Conservation (phyloP, 2,329 filamentous ascomycete genomes). For the Aspergillus unguis region DNA sequence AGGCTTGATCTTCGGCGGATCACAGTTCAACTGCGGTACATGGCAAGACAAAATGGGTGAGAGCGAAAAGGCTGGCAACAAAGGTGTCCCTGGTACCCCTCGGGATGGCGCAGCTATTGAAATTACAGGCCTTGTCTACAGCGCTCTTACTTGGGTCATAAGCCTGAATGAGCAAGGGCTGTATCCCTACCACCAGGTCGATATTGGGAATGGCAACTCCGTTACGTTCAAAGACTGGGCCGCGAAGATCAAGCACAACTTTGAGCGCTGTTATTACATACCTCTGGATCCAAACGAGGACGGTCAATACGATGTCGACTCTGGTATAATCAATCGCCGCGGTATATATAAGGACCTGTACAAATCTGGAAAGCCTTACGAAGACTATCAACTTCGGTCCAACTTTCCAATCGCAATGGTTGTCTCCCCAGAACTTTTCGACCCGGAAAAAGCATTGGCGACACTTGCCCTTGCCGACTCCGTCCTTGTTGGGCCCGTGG, state of each 20-base stretch:
- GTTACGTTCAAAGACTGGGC: constrained; percentile 80
- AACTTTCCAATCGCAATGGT: constrained; percentile 97
- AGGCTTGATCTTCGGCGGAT: constrained; percentile 90
- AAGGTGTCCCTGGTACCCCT: constrained; percentile 92
- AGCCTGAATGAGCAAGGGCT: constrained; percentile 64
- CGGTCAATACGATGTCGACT: constrained; percentile 72
- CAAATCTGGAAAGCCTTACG: constrained; percentile 88
- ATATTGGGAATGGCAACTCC: constrained; percentile 56
- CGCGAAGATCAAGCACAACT: constrained; percentile 72
- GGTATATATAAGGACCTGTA: constrained; percentile 99
- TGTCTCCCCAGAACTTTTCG: constrained; percentile 84
- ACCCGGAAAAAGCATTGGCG: constrained; percentile 69
- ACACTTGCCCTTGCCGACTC: constrained; percentile 78
- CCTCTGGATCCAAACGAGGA: constrained; percentile 70
- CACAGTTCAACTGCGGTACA: constrained; percentile 90
- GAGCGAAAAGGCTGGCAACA: constrained; percentile 82
- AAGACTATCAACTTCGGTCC: constrained; percentile 92
- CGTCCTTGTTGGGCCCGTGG: constrained; percentile 76
- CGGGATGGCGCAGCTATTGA: constrained; percentile 93
- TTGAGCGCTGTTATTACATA: constrained; percentile 89
- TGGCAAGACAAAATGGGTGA: constrained; percentile 99
- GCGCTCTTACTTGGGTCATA: constrained; percentile 76
- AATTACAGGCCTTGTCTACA: constrained; percentile 91
- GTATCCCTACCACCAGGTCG: constrained; percentile 72
- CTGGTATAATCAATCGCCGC: constrained; percentile 75